A percentile compares a stretch with the other conserved stretches of the same genome.
phyloP scores from a whole-genome alignment of 2,329 filamentous ascomycete species.

The Aaosphaeria arxii region DNA sequence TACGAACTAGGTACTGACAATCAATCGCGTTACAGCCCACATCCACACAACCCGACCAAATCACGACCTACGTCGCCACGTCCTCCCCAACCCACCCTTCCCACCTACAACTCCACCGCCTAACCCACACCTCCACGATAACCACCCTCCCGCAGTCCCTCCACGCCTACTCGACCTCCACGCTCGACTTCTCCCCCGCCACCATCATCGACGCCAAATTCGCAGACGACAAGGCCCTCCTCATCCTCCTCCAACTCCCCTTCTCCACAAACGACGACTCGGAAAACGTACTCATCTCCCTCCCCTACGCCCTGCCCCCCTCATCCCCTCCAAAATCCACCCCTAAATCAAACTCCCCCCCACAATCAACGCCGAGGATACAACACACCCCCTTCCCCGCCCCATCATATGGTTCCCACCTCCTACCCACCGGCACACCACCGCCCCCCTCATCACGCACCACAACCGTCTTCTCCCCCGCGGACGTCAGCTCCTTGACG shows the following conservation, averaged over 20 bases:
- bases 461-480: slow-evolving; percentile 3
- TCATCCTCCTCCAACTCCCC: slow-evolving; percentile 53
- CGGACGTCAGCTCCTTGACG: slow-evolving; percentile 29
- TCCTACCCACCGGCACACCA: neutral
- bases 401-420: neutral
- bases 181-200: slow-evolving; percentile 37
- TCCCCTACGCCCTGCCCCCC: neutral
- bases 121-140: slow-evolving; percentile 40
- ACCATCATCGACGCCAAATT: slow-evolving; percentile 65
- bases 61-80: slow-evolving; percentile 26
- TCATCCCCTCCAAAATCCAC: neutral
- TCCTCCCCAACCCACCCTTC: slow-evolving; percentile 1
- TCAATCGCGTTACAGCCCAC: neutral
- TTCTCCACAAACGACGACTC: neutral
- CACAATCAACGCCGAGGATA: neutral
- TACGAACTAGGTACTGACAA: slow-evolving; percentile 5
- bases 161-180: slow-evolving; percentile 51
- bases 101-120: slow-evolving; percentile 26
- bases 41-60: slow-evolving; percentile 4
- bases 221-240: slow-evolving; percentile 58
- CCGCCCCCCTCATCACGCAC: slow-evolving; percentile 1
- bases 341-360: neutral
- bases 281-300: neutral
- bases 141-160: slow-evolving; percentile 32
- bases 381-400: neutral